phyloP scores from a whole-genome alignment of 495 filamentous ascomycete genomes.

The Staphylotrichum longicolle region DNA sequence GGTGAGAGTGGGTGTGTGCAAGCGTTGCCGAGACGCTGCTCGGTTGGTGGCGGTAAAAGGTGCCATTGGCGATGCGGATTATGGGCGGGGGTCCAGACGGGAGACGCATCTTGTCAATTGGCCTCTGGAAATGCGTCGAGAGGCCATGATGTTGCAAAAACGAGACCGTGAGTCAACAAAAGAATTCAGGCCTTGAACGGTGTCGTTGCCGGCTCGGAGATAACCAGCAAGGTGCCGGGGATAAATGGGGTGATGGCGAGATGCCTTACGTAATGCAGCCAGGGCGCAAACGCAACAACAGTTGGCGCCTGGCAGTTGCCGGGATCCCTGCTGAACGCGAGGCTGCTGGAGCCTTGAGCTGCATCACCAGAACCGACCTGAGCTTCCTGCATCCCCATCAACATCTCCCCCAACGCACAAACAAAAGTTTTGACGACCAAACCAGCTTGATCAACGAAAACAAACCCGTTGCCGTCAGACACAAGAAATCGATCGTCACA shows the following conservation, averaged over 20 bases:
- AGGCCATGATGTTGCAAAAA: constrained; percentile 4
- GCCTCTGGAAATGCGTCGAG: not conserved
- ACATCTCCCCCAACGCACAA: constrained; percentile 5
- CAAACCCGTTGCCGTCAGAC: not conserved
- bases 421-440: not conserved
- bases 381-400: constrained; percentile 9
- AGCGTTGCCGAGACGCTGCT: constrained; percentile 17
- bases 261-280: constrained; percentile 13
- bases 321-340: constrained; percentile 23
- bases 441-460: not conserved
- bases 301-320: not conserved
- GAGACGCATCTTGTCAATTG: constrained; percentile 38
- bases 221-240: not conserved
- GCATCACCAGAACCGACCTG: constrained; percentile 3
- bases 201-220: constrained; percentile 11
- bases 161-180: constrained; percentile 11
- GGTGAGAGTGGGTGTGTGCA: constrained; percentile 6
- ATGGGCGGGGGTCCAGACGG: constrained; percentile 51
- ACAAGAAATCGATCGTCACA: too few relatives aligned
- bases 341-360: constrained; percentile 40
- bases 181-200: not conserved
- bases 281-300: not conserved
- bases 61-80: constrained; percentile 69
- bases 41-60: constrained; percentile 80
- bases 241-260: not conserved